Conservation (phyloP, 1,284 basidiomycete species). For the Heterobasidion parviporum region DNA sequence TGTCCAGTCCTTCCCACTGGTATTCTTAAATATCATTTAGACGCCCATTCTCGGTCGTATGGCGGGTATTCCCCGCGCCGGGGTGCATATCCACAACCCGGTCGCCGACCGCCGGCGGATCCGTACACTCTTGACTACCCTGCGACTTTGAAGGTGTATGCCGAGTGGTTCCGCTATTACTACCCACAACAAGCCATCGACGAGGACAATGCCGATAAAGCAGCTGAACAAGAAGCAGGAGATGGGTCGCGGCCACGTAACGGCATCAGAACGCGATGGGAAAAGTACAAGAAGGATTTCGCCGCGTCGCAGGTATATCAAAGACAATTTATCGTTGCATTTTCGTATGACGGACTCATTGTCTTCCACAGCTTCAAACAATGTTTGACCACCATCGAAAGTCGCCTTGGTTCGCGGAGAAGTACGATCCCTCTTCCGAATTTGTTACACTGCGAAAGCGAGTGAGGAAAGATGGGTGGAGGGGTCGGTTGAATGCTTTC, state of each 20-base stretch:
- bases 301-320: slow-evolving; percentile 69
- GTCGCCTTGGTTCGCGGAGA: slow-evolving; percentile 91
- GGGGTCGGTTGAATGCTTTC: slow-evolving; percentile 63
- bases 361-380: slow-evolving; percentile 63
- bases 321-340: neutral
- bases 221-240: slow-evolving; percentile 70
- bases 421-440: slow-evolving; percentile 75
- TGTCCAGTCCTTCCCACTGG: slow-evolving; percentile 4
- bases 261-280: slow-evolving; percentile 74
- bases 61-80: slow-evolving; percentile 58
- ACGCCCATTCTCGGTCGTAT: slow-evolving; percentile 56
- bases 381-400: slow-evolving; percentile 89
- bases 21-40: slow-evolving; percentile 24
- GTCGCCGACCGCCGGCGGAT: slow-evolving; percentile 62
- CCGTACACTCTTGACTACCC: slow-evolving; percentile 80
- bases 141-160: slow-evolving; percentile 76
- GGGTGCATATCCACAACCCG: slow-evolving; percentile 28
- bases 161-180: slow-evolving; percentile 82
- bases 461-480: slow-evolving; percentile 77
- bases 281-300: slow-evolving; percentile 89
- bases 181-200: slow-evolving; percentile 72
- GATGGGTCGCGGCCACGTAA: slow-evolving; percentile 74
- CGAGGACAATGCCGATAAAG: slow-evolving; percentile 75
- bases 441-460: slow-evolving; percentile 61
- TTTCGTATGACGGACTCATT: slow-evolving; percentile 4